Base-by-base conservation (phyloP, 2,329 filamentous ascomycete species). In the Biscogniauxia mediterranea region DNA sequence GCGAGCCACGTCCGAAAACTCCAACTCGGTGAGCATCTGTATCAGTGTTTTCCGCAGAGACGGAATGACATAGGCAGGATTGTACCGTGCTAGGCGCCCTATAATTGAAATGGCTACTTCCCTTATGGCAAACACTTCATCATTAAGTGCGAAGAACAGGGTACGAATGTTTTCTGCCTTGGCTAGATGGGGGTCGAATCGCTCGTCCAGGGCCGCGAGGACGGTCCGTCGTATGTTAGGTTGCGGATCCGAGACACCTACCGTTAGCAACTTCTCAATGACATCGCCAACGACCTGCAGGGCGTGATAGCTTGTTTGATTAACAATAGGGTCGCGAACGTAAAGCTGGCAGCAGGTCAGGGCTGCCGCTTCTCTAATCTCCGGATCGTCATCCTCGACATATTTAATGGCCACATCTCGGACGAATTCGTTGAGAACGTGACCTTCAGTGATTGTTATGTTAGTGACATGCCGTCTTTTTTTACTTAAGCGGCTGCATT, bases 271-370 rank as follows among this genome's bases (percentile, higher is more conserved):
- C 73, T 95, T 97, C 77, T 98, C 93, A 61, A 99, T 97, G 32
- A 99, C 95, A 74, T 99, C 95, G 59, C 94, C 92, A 53, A 99
- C 96, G 26, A 99, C 95, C 74, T 97, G 93, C 50, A 98, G 91
- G 0, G 95, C 94, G 75, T 99, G 95, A 66, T 94, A 92, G 74
- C 95, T 98, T 6, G 94, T 97, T 78, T 99, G 95, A 70, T 97
- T 95, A 70, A 99, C 93, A 66, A 99, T 98, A 0, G 95, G 95
- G 73, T 99, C 96, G 69, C 92, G 89, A 53, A 98, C 91, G 72
- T 98, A 98, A 53, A 99, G 85, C 75, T 99, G 96, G 73, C 96
- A 99, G 77, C 95, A 98, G 5, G 96, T 99, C 63, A 99, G 82
- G 17, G 95, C 93, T 2, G 95, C 94, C 17, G 95, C 95, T 76